A percentile compares a stretch with the other conserved stretches of the same genome.
These are phyloP conservation scores for Rhodamnia rubescens DNA, from an alignment of 345 rosid species.

Conservation along the genomic window DNA sequence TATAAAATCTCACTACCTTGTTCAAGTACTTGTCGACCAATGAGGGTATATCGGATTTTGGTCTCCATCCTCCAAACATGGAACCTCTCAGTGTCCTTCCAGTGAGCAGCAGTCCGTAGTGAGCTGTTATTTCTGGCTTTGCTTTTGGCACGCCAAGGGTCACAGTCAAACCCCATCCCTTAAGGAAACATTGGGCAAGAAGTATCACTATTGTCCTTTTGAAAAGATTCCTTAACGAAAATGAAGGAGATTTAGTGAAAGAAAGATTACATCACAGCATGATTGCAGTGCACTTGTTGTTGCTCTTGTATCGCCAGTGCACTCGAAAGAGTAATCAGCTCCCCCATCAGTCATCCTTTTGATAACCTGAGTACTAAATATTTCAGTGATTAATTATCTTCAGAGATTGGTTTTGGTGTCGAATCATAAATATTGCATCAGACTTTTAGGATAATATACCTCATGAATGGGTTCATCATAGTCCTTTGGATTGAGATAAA, in stretches of 20 bases:
- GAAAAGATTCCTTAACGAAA: neutral
- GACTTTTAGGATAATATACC: conserved; percentile 24
- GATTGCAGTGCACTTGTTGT: conserved; percentile 76
- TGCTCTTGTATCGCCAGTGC: conserved; percentile 64
- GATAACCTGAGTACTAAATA: conserved; percentile 41
- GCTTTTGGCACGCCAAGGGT: conserved; percentile 87
- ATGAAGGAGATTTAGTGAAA: neutral
- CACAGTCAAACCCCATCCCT: conserved; percentile 94
- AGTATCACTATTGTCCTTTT: neutral
- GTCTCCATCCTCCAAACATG: conserved; percentile 84
- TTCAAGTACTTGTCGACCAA: conserved; percentile 67
- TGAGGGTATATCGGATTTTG: conserved; percentile 79
- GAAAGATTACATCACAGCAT: conserved; percentile 58
- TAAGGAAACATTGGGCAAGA: neutral
- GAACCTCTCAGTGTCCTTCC: conserved; percentile 81
- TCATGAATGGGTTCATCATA: conserved; percentile 65
- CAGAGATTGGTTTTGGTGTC: neutral
- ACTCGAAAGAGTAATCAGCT: conserved; percentile 83
- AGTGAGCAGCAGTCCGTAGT: conserved; percentile 54
- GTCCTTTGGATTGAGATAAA: conserved; percentile 60
- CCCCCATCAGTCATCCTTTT: conserved; percentile 76
- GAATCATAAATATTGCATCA: neutral
- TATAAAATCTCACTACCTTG: conserved; percentile 20
- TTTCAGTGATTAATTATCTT: neutral
- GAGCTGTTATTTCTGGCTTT: conserved; percentile 72